A percentile compares a stretch with the other conserved stretches of the same genome.
phyloP scores from a whole-genome alignment of 2,329 filamentous ascomycete species.

The Sporothrix protearum region DNA sequence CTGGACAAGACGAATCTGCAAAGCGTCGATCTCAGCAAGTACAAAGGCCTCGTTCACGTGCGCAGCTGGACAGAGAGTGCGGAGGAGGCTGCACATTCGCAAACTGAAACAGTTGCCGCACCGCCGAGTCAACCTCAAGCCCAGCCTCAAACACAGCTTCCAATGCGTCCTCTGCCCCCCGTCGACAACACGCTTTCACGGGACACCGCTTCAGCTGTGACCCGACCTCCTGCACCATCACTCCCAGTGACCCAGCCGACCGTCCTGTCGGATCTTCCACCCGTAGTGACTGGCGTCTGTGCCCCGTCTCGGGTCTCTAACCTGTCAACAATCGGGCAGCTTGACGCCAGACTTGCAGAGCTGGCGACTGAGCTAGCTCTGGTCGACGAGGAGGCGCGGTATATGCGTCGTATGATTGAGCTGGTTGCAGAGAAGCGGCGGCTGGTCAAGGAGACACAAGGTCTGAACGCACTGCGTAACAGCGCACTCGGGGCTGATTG shows the following conservation, averaged over 20 bases:
- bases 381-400: neutral
- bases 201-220: neutral
- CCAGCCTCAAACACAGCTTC: neutral
- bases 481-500: neutral
- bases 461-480: neutral
- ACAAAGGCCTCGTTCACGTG: neutral
- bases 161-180: neutral
- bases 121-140: neutral
- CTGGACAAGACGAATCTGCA: neutral
- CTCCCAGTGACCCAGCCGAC: neutral
- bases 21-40: neutral
- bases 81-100: neutral
- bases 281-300: neutral
- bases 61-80: conserved; percentile 4
- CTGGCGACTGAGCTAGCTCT: conserved; percentile 5
- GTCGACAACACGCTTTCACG: neutral
- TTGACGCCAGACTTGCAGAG: neutral
- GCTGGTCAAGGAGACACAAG: neutral
- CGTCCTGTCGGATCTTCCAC: neutral
- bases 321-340: neutral
- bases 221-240: neutral
- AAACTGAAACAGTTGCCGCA: neutral
- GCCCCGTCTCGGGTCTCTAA: neutral
- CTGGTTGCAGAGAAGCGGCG: conserved; percentile 11
- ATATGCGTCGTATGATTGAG: conserved; percentile 12